These are phyloP conservation scores for Apiospora phragmitis DNA, from an alignment of 2,329 filamentous ascomycete genomes.

Conservation along the genomic window DNA sequence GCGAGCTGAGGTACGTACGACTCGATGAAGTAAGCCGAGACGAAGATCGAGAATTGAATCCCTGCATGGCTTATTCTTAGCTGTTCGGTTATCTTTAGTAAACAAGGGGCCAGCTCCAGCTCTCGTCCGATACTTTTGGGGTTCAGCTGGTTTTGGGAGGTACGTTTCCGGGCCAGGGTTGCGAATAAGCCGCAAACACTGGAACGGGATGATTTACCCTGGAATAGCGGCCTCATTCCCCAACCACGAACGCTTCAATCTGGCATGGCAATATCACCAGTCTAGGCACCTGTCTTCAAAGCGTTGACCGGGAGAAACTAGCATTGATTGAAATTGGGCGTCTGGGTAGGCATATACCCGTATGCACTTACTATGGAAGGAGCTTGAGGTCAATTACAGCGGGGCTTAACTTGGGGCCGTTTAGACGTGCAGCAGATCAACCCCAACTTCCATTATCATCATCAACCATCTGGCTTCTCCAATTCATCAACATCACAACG, in stretches of 20 bases:
- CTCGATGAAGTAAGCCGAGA: background rate
- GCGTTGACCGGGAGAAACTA: background rate
- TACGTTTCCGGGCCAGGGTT: background rate
- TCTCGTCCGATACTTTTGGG: background rate
- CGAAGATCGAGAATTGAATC: background rate
- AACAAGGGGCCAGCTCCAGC: background rate
- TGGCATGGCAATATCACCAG: background rate
- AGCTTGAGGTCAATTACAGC: background rate
- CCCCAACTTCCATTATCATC: background rate
- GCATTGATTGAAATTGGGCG: background rate
- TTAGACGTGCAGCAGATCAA: background rate
- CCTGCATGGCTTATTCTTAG: background rate
- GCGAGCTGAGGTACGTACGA: background rate
- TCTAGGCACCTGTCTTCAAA: background rate
- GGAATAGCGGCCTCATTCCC: background rate
- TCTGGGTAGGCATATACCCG: too few relatives aligned
- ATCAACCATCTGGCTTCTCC: background rate
- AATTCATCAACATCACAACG: background rate
- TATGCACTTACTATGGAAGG: background rate
- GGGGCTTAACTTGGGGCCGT: background rate
- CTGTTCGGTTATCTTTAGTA: background rate
- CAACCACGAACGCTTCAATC: background rate
- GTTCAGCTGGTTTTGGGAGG: background rate
- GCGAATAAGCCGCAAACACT: background rate
- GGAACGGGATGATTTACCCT: background rate